Evolutionary conservation across 306 rosid species (phyloP).

Genomic region (Quercus mongolica): DNA sequence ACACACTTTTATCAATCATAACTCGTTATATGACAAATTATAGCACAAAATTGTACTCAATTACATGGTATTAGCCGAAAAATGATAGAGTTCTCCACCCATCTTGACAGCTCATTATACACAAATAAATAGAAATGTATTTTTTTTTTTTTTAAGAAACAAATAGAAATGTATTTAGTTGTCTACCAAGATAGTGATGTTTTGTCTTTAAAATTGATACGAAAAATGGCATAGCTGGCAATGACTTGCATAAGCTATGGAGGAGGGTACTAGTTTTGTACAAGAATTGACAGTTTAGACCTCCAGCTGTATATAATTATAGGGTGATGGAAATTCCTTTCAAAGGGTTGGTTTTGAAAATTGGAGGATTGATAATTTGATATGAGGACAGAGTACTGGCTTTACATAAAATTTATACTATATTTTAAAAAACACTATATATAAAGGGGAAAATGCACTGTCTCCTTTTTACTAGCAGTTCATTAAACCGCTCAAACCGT

Average conservation of each 20-base stretch:
- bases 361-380: background rate
- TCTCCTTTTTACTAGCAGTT: too few relatives aligned
- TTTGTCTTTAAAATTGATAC: background rate
- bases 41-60: too few relatives aligned
- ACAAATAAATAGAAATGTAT: background rate
- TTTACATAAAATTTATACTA: too few relatives aligned
- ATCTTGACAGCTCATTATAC: background rate
- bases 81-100: too few relatives aligned
- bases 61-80: too few relatives aligned
- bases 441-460: too few relatives aligned
- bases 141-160: background rate
- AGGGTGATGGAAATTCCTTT: background rate
- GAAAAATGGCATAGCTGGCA: background rate
- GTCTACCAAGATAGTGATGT: background rate
- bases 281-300: background rate
- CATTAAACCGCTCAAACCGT: too few relatives aligned
- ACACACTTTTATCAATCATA: too few relatives aligned
- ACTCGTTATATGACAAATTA: accelerated
- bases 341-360: background rate
- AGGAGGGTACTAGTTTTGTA: background rate
- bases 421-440: too few relatives aligned
- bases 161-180: background rate
- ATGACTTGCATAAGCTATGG: background rate
- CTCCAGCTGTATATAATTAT: background rate
- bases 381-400: too few relatives aligned